These are phyloP conservation scores for Fomitopsis betulina DNA, from an alignment of 1,284 basidiomycete genomes.

Conservation along the genomic window DNA sequence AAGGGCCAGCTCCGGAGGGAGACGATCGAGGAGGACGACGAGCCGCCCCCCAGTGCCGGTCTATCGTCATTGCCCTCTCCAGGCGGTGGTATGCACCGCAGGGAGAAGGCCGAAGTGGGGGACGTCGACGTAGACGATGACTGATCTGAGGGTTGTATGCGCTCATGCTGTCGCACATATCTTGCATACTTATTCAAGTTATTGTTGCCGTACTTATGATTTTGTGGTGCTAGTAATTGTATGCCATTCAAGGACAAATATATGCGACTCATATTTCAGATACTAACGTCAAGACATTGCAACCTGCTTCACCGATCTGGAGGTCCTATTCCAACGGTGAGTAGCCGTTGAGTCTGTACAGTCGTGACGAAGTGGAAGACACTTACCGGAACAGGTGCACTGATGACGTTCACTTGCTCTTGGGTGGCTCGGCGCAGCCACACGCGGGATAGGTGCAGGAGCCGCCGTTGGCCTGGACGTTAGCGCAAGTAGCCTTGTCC, in stretches of 20 bases:
- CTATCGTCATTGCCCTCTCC: conserved; percentile 20
- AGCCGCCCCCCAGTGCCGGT: conserved; percentile 40
- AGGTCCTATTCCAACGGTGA: too few species aligned
- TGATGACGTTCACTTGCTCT: too few species aligned
- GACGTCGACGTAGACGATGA: conserved; percentile 2
- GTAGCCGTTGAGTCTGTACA: too few species aligned
- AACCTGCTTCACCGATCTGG: too few species aligned
- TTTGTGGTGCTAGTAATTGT: conserved; percentile 19
- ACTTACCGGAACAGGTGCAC: too few species aligned
- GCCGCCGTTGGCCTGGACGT: too few species aligned
- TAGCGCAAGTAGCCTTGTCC: too few species aligned
- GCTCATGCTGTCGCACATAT: conserved; percentile 1
- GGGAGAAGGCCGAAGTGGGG: conserved; percentile 39
- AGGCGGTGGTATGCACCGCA: conserved; percentile 32
- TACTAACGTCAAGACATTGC: too few species aligned
- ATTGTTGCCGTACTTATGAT: conserved; percentile 13
- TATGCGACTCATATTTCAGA: background rate
- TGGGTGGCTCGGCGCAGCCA: too few species aligned
- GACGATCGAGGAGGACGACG: conserved; percentile 48
- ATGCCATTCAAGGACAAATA: conserved; percentile 11
- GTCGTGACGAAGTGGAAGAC: too few species aligned
- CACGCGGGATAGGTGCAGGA: too few species aligned
- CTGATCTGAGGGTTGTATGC: background rate
- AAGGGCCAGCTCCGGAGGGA: conserved; percentile 43
- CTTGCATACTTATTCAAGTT: conserved; percentile 5